Evolutionary conservation across 306 rosid species (phyloP), one percentile per base, ranked within the genome.

Genomic region (Fagus sylvatica): DNA sequence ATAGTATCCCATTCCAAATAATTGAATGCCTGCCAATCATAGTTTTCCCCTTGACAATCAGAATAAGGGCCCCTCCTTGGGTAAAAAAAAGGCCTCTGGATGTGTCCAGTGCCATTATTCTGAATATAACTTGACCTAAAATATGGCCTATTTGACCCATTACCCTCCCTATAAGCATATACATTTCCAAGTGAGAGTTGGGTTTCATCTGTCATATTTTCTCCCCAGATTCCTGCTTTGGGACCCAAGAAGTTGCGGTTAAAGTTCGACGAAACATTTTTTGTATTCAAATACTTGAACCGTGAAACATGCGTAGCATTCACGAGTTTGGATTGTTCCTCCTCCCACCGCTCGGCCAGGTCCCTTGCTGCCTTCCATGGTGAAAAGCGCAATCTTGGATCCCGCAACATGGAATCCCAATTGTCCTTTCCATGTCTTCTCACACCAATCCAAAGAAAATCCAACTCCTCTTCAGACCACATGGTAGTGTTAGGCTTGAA

Each of bases 391-490:
- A 90, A 73, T 74, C 87, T 85, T 22, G 88, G 91, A 80, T 90
- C 96, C 82, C 83, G 87, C 59, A 90, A 72, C 85, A 90, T 88
- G 39, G 91, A 88, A 71, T 78, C 85, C 96, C 93, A 90, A 75
- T 88, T 88, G 70, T 84, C 88, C 85, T 81, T 76, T 70, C 93
- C 90, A 60, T 87, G 85, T 80, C 91, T 89, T 76, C 96, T 88
- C 74, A 91, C 89, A 68, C 96, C 96, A 69, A 91, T 84, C 96
- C 96, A 91, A 16, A 89, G 84, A 82, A 62, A 87, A 87, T 91
- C 96, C 80, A 91, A 79, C 85, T 91, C 96, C 86, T 91, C 96
- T 80, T 91, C 93, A 53, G 91, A 85, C 93, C 96, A 89, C 65
- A 56, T 65, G 67, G 69, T 68, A 75, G 70, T 73, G 71, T 49